These are phyloP conservation scores for Candida saitoana DNA, from an alignment of 805 yeast species.

Conservation along the genomic window DNA sequence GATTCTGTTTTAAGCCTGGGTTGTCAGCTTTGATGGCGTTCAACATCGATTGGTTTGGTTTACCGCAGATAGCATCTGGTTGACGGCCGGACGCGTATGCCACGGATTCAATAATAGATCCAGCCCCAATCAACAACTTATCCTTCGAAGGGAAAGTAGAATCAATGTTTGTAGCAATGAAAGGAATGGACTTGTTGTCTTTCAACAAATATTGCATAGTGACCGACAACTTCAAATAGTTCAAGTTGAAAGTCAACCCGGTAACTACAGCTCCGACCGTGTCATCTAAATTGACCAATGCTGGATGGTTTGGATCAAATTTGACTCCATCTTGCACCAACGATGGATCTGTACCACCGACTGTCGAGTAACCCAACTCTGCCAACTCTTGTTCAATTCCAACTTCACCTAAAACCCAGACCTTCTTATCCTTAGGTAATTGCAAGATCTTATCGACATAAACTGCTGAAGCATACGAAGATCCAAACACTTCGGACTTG, in stretches of 20 bases:
- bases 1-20: slow-evolving; percentile 43
- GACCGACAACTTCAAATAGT: slow-evolving; percentile 75
- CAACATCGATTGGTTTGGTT: slow-evolving; percentile 88
- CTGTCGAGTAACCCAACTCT: slow-evolving; percentile 65
- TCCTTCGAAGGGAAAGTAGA: slow-evolving; percentile 93
- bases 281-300: slow-evolving; percentile 59
- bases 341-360: slow-evolving; percentile 80
- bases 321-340: slow-evolving; percentile 42
- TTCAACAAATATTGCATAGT: slow-evolving; percentile 77
- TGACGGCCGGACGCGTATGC: slow-evolving; percentile 71
- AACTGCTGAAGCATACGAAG: slow-evolving; percentile 87
- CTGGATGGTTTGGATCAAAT: slow-evolving; percentile 54
- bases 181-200: slow-evolving; percentile 53
- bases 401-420: slow-evolving; percentile 84
- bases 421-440: slow-evolving; percentile 70
- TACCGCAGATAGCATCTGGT: slow-evolving; percentile 84
- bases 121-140: slow-evolving; percentile 88
- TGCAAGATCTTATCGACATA: slow-evolving; percentile 74
- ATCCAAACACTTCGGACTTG: slow-evolving; percentile 78
- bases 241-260: slow-evolving; percentile 74
- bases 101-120: slow-evolving; percentile 78
- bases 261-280: slow-evolving; percentile 84
- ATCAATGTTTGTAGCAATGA: slow-evolving; percentile 91
- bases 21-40: slow-evolving; percentile 74
- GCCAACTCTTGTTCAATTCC: slow-evolving; percentile 81